Conservation (phyloP, 768 basidiomycete species). For the Pilatotrama ljubarskyi region DNA sequence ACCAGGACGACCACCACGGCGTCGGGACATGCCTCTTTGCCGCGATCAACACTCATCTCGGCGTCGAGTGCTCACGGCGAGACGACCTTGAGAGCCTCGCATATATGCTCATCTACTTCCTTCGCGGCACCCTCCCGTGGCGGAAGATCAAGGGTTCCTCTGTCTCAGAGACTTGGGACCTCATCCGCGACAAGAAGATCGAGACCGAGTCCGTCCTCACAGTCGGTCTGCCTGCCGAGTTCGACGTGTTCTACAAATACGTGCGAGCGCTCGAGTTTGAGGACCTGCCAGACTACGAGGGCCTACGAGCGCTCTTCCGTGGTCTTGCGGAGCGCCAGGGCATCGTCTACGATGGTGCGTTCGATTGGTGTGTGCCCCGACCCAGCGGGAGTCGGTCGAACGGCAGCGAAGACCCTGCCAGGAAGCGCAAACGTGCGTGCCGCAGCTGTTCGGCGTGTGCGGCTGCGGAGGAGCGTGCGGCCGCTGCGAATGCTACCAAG, state of each 20-base stretch:
- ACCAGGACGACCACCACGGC: slow-evolving; percentile 72
- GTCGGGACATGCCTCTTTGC: slow-evolving; percentile 80
- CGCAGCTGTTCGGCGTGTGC: slow-evolving; percentile 27
- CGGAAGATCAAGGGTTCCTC: slow-evolving; percentile 66
- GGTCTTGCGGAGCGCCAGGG: slow-evolving; percentile 36
- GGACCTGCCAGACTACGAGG: slow-evolving; percentile 87
- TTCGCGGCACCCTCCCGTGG: slow-evolving; percentile 79
- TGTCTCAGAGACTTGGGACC: slow-evolving; percentile 70
- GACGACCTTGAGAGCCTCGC: slow-evolving; percentile 81
- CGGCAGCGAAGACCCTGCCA: slow-evolving; percentile 2
- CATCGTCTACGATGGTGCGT: slow-evolving; percentile 31
- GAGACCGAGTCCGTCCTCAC: slow-evolving; percentile 67
- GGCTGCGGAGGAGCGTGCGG: slow-evolving; percentile 23
- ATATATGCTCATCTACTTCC: slow-evolving; percentile 82
- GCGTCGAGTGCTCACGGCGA: slow-evolving; percentile 72
- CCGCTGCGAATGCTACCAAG: slow-evolving; percentile 17
- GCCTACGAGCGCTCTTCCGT: slow-evolving; percentile 71
- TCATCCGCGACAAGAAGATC: slow-evolving; percentile 73
- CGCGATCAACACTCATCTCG: slow-evolving; percentile 72
- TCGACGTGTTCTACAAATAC: slow-evolving; percentile 77
- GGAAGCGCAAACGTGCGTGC: slow-evolving; percentile 26
- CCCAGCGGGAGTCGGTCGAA: slow-evolving; percentile 17
- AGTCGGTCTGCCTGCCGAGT: slow-evolving; percentile 76
- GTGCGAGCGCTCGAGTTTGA: slow-evolving; percentile 82
- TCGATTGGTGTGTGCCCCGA: slow-evolving; percentile 32